These are phyloP conservation scores for Harringtonia aguacate DNA, from an alignment of 2,329 filamentous ascomycete species.

Conservation along the genomic window DNA sequence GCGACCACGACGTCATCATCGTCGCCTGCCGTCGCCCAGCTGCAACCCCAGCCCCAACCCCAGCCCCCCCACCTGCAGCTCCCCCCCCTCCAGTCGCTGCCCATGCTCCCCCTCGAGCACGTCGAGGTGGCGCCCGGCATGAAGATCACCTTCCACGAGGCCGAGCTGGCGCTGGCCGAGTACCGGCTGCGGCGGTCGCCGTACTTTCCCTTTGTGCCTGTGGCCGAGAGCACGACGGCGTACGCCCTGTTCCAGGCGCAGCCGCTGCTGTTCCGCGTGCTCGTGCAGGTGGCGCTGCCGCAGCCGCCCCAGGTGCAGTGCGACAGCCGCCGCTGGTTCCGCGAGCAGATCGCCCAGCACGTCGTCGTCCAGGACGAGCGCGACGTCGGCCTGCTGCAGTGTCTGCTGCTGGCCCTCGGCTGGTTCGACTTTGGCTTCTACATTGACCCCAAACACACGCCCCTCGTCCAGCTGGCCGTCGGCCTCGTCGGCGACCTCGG, in stretches of 20 bases:
- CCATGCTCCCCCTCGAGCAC: slow-evolving; percentile 4
- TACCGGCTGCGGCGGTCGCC: slow-evolving; percentile 23
- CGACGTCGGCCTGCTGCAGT: slow-evolving; percentile 25
- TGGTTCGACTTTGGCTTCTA: slow-evolving; percentile 31
- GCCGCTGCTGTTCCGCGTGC: slow-evolving; percentile 25
- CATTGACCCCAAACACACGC: slow-evolving; percentile 24
- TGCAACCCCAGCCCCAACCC: background rate
- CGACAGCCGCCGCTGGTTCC: slow-evolving; percentile 24
- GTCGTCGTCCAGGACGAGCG: slow-evolving; percentile 25
- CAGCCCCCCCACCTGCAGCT: background rate
- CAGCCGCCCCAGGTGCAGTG: slow-evolving; percentile 20
- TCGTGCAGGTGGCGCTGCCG: slow-evolving; percentile 23
- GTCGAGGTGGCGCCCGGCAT: slow-evolving; percentile 25
- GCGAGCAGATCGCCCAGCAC: slow-evolving; percentile 24
- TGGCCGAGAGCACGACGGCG: slow-evolving; percentile 16
- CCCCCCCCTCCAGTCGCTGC: background rate
- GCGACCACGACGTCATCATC: background rate
- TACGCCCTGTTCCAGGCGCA: slow-evolving; percentile 20
- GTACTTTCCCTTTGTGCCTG: slow-evolving; percentile 27
- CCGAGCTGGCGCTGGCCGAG: slow-evolving; percentile 18
- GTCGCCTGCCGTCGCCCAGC: background rate
- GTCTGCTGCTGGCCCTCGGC: slow-evolving; percentile 24
- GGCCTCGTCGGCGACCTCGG: slow-evolving; percentile 27
- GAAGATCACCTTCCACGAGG: slow-evolving; percentile 21
- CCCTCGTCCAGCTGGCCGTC: slow-evolving; percentile 26